A percentile compares a stretch with the other conserved stretches of the same genome.
Evolutionary conservation across 1,139 yeast species (phyloP).

Genomic region (Suzukiozyma palmioleophila): DNA sequence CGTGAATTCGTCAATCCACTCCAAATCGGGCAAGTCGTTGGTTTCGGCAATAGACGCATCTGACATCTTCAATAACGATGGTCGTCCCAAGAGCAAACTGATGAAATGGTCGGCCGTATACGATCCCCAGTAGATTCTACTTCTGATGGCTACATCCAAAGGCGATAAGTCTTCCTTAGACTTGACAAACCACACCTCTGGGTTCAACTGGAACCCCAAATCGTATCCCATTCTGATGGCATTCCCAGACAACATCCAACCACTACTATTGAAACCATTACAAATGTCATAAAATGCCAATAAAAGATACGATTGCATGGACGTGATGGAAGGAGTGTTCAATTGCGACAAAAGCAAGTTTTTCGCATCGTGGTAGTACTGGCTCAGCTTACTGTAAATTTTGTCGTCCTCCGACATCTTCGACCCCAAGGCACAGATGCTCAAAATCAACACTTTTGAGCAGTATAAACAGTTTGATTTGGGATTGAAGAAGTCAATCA

Average conservation of each 20-base stretch:
- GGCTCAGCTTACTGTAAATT: slow-evolving; percentile 31
- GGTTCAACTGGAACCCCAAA: slow-evolving; percentile 60
- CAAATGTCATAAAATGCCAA: slow-evolving; percentile 57
- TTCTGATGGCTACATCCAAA: slow-evolving; percentile 50
- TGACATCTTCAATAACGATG: slow-evolving; percentile 50
- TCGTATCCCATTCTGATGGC: slow-evolving; percentile 65
- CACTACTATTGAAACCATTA: slow-evolving; percentile 51
- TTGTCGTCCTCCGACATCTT: slow-evolving; percentile 42
- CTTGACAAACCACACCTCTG: slow-evolving; percentile 51
- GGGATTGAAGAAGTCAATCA: slow-evolving; percentile 53
- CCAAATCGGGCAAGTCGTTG: slow-evolving; percentile 56
- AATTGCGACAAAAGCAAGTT: slow-evolving; percentile 35
- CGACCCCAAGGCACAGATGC: slow-evolving; percentile 57
- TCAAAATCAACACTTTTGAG: slow-evolving; percentile 46
- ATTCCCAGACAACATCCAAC: slow-evolving; percentile 60
- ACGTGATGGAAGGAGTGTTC: slow-evolving; percentile 38
- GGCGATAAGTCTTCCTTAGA: slow-evolving; percentile 25
- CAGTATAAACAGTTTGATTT: slow-evolving; percentile 45
- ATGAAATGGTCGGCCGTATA: slow-evolving; percentile 63
- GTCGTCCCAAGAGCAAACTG: slow-evolving; percentile 54
- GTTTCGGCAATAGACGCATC: slow-evolving; percentile 63
- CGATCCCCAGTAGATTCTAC: slow-evolving; percentile 65
- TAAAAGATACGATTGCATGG: slow-evolving; percentile 45
- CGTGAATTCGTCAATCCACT: slow-evolving; percentile 48
- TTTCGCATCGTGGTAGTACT: slow-evolving; percentile 47